Base-by-base conservation (phyloP, 441 rosid genomes). In the Euphorbia celastroides region DNA sequence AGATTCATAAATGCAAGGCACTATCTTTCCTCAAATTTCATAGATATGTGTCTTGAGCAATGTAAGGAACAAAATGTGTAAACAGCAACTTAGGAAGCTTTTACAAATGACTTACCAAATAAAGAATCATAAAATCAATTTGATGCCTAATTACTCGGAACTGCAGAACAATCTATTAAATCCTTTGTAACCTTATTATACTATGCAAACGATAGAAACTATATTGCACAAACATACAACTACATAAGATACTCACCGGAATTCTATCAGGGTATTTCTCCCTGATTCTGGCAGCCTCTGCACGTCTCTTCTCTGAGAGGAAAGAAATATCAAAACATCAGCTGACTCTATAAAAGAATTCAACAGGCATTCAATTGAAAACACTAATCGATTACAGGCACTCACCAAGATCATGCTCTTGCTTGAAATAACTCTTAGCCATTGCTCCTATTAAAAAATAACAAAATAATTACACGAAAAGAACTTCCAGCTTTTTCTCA, bases 231-330 rank as follows among this genome's bases (percentile, higher is more conserved):
- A 7, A 46, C 44, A 38, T 38, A 38, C 12, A 4, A 38, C 5
- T 46, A 16, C 34, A 27, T 2, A 16, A 54, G 31, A 54, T 23
- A 65, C 90, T 85, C 78, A 87, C 88, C 42, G 88, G 90, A 80
- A 85, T 83, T 63, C 93, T 85, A 70, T 87, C 88, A 5, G 86
- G 84, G 79, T 87, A 87, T 51, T 87, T 85, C 70, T 82, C 90
- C 77, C 88, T 82, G 65, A 85, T 87, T 76, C 93, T 80, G 14
- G 93, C 84, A 71, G 88, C 87, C 75, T 85, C 88, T 0, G 87
- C 87, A 27, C 82, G 76, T 63, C 93, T 84, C 78, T 85, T 87
- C 74, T 85, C 90, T 87, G 80, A 20, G 71, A 16, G 7, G 28
- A n/a, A 25, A 17, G 65, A 13, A 25, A 7, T 41, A 22, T 13